These are phyloP conservation scores for Amoeboaphelidium occidentale DNA, from an alignment of 371 early-diverging fungal species.

Conservation along the genomic window DNA sequence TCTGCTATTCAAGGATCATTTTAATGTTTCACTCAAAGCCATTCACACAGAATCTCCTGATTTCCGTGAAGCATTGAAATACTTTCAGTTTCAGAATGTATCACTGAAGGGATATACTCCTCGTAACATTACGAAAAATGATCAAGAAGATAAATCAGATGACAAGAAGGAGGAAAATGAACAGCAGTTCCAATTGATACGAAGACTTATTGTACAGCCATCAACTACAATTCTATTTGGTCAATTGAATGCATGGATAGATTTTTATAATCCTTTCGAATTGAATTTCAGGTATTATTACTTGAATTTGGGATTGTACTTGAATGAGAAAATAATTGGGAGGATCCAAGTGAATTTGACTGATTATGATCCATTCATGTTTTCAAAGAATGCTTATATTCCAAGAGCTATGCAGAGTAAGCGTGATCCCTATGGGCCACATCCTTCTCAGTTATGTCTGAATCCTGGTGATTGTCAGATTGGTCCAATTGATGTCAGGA, in stretches of 20 bases:
- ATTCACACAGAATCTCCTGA: too few species aligned
- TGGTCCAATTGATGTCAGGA: background rate
- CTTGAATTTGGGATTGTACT: background rate
- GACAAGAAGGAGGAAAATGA: too few species aligned
- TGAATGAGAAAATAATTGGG: background rate
- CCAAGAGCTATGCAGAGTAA: background rate
- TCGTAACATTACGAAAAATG: too few species aligned
- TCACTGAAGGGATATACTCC: too few species aligned
- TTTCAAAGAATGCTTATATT: background rate
- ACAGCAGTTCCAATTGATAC: background rate
- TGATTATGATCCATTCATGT: background rate
- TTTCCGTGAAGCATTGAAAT: too few species aligned
- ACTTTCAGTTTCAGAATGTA: too few species aligned
- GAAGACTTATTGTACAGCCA: background rate
- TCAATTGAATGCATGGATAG: background rate
- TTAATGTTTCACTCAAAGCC: too few species aligned
- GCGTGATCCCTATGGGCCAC: background rate
- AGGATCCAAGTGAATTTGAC: background rate
- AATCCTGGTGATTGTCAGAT: background rate
- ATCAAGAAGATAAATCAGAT: too few species aligned
- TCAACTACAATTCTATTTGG: background rate
- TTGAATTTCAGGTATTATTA: background rate
- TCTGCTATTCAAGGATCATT: too few species aligned
- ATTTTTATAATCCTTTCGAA: background rate
- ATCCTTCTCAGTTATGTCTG: background rate